phyloP scores from a whole-genome alignment of 768 basidiomycete species.

The Tubosaeta sp. region DNA sequence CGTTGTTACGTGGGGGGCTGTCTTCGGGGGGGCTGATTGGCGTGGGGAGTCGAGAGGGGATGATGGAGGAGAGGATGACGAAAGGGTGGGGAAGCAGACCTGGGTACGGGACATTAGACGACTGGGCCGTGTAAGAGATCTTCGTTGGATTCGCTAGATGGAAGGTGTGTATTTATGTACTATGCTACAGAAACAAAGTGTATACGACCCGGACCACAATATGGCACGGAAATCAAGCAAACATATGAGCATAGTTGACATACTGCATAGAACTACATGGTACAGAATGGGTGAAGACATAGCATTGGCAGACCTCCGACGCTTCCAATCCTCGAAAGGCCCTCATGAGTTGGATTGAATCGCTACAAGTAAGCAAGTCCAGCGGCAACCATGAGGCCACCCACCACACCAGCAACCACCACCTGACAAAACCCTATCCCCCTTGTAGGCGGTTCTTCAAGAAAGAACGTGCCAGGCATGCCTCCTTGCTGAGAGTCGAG shows the following conservation, averaged over 20 bases:
- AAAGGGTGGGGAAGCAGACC: constrained; percentile 45
- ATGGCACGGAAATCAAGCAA: not conserved
- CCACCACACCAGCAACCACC: constrained; percentile 28
- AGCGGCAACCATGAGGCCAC: constrained; percentile 27
- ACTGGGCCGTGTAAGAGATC: constrained; percentile 47
- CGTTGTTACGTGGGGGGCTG: constrained; percentile 17
- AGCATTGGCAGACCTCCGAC: not conserved
- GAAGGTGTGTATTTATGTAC: not conserved
- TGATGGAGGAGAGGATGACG: constrained; percentile 49
- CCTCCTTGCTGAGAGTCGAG: constrained; percentile 28
- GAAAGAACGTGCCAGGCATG: constrained; percentile 30
- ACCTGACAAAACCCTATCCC: constrained; percentile 30
- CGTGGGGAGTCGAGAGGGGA: constrained; percentile 38
- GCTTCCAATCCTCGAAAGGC: not conserved
- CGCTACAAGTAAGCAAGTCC: constrained; percentile 32
- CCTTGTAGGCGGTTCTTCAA: constrained; percentile 13
- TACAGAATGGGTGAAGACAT: constrained; percentile 13
- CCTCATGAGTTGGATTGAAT: constrained; percentile 15
- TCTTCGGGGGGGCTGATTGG: constrained; percentile 21
- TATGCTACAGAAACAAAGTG: not conserved
- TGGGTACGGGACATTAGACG: constrained; percentile 43
- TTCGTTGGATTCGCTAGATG: not conserved
- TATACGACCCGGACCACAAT: too few relatives aligned
- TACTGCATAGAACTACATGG: constrained; percentile 7
- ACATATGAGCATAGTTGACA: constrained; percentile 18